Conservation (phyloP, 2,329 filamentous ascomycete species). For the Orbilia ellipsospora region DNA sequence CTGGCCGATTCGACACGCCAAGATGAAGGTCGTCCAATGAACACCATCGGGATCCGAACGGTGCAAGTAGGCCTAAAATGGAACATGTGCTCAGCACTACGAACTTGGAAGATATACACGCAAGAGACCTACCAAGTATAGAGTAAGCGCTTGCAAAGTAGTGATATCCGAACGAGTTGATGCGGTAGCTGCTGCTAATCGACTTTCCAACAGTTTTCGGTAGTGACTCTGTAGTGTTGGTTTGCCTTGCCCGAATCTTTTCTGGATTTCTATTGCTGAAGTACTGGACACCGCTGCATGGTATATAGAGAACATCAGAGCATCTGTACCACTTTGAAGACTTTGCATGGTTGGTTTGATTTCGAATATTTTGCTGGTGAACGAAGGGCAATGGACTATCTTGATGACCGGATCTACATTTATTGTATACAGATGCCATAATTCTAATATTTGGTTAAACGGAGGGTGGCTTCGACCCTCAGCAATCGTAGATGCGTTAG, state of each 20-base stretch:
- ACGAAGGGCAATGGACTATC: constrained; percentile 13
- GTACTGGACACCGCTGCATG: constrained; percentile 16
- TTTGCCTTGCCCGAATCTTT: neutral
- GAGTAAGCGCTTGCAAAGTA: constrained; percentile 13
- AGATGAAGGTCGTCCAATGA: constrained; percentile 13
- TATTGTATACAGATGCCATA: constrained; percentile 13
- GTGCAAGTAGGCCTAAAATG: constrained; percentile 8
- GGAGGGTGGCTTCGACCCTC: neutral
- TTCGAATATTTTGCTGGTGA: constrained; percentile 9
- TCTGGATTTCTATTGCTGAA: neutral
- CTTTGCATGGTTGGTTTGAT: neutral
- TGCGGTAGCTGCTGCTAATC: constrained; percentile 2
- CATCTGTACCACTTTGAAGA: neutral
- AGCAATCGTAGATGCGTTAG: neutral
- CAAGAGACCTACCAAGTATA: neutral
- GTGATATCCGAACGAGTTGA: neutral
- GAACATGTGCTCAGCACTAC: neutral
- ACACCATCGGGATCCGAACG: neutral
- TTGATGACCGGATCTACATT: constrained; percentile 17
- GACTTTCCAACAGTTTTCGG: constrained; percentile 6
- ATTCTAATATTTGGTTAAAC: constrained; percentile 13
- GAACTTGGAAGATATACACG: neutral
- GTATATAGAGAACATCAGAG: constrained; percentile 18
- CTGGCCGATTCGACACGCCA: constrained; percentile 13
- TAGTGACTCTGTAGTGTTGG: constrained; percentile 1